These are phyloP conservation scores for Ottelia alismoides DNA, from an alignment of 106 monocot species.

Conservation along the genomic window DNA sequence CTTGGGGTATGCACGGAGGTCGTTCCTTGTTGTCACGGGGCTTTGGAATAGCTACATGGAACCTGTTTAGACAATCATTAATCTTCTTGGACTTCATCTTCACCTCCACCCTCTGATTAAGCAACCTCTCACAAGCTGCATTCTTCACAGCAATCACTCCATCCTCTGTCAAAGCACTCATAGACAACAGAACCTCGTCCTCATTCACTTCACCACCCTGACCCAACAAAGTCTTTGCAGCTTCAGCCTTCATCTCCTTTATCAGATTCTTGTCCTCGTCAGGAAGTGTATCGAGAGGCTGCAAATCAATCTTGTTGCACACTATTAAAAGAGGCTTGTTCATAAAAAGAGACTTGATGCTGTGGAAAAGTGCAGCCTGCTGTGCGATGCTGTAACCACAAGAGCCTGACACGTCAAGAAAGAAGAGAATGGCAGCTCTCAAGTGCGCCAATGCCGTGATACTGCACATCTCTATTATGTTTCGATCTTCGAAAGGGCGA, in stretches of 20 bases:
- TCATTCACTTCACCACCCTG: constrained; percentile 54
- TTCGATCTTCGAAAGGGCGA: constrained; percentile 92
- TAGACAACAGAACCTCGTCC: constrained; percentile 51
- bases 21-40: constrained; percentile 84
- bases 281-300: constrained; percentile 58
- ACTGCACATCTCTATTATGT: constrained; percentile 99
- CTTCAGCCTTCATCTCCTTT: constrained; percentile 84
- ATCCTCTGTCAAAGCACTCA: constrained; percentile 93
- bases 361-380: constrained; percentile 90
- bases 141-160: constrained; percentile 90
- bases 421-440: constrained; percentile 78
- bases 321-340: constrained; percentile 86
- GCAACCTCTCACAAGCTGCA: constrained; percentile 79
- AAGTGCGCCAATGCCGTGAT: constrained; percentile 84
- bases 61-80: constrained; percentile 66
- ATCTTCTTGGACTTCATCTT: constrained; percentile 99
- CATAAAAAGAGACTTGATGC: constrained; percentile 84
- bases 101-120: constrained; percentile 72
- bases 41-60: constrained; percentile 93
- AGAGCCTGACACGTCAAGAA: constrained; percentile 89
- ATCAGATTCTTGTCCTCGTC: constrained; percentile 90
- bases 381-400: constrained; percentile 86
- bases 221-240: constrained; percentile 41
- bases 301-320: constrained; percentile 97
- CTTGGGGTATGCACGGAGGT: constrained; percentile 77